A percentile compares a stretch with the other conserved stretches of the same genome.
Evolutionary conservation across 225 moss, liverwort and hornwort species (phyloP).

Genomic region (Antitrichia curtipendula): DNA sequence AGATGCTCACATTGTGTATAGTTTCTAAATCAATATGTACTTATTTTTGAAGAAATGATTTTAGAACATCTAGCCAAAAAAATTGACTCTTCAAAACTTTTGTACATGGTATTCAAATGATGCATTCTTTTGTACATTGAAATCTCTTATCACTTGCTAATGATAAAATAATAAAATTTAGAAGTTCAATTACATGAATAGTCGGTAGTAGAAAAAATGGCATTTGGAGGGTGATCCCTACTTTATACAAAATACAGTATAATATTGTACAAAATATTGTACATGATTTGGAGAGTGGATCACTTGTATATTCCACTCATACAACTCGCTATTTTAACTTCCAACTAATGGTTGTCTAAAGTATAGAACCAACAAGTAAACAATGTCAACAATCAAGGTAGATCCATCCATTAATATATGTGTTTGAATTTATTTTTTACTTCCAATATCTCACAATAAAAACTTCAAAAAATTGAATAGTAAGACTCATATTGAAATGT

Average conservation of each 20-base stretch:
- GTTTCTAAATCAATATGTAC: background rate
- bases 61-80: background rate
- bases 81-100: background rate
- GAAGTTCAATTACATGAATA: background rate
- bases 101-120: background rate
- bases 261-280: too few species aligned
- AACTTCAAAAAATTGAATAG: background rate
- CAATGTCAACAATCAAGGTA: background rate
- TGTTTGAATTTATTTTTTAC: too few species aligned
- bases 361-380: background rate
- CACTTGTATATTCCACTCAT: background rate
- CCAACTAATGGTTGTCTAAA: background rate
- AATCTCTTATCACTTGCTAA: background rate
- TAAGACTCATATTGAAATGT: background rate
- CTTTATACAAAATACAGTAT: background rate
- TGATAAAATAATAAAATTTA: background rate
- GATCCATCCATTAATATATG: background rate
- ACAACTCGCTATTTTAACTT: background rate
- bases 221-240: background rate
- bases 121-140: background rate
- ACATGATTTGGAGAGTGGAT: background rate
- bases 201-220: accelerated
- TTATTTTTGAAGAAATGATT: accelerated
- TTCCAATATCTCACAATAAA: background rate
- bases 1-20: too few species aligned